Conservation (phyloP, 2,329 filamentous ascomycete species). For the Exutisphaerella laricina region DNA sequence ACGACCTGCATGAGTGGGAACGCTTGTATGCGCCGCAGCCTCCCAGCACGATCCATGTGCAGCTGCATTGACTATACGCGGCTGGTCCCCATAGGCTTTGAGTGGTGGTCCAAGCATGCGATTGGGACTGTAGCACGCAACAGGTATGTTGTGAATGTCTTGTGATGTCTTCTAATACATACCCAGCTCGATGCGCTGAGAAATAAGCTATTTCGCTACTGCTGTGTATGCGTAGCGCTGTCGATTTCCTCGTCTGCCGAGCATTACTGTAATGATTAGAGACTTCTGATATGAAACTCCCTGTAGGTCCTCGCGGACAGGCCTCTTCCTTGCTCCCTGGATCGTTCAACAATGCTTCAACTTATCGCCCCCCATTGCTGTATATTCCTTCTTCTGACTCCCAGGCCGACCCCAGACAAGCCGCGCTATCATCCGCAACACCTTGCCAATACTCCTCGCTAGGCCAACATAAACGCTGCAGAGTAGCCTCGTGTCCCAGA, state of each 20-base stretch:
- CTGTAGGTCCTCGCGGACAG: conserved; percentile 22
- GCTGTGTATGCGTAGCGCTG: neutral
- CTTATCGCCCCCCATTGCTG: neutral
- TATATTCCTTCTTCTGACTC: conserved; percentile 11
- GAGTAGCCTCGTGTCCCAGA: conserved; percentile 19
- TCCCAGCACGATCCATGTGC: neutral
- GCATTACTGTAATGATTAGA: conserved; percentile 6
- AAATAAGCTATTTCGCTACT: neutral
- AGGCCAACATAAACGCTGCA: conserved; percentile 27
- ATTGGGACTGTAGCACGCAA: neutral
- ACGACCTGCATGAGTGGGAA: conserved; percentile 1
- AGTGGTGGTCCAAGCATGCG: neutral
- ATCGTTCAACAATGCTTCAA: neutral
- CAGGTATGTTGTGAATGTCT: neutral
- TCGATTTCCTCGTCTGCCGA: neutral
- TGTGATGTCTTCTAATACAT: conserved; percentile 2
- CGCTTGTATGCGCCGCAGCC: conserved; percentile 1
- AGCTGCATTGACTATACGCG: too few relatives aligned
- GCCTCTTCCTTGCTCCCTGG: conserved; percentile 12
- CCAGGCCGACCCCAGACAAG: conserved; percentile 6
- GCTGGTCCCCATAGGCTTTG: neutral
- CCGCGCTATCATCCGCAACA: conserved; percentile 5
- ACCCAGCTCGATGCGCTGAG: neutral
- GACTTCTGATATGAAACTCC: conserved; percentile 2
- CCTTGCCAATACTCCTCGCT: conserved; percentile 26